A percentile compares a stretch with the other conserved stretches of the same genome.
These are phyloP conservation scores for Bonia amplexicaulis DNA, from an alignment of 176 grass and related monocot genomes.

Conservation along the genomic window DNA sequence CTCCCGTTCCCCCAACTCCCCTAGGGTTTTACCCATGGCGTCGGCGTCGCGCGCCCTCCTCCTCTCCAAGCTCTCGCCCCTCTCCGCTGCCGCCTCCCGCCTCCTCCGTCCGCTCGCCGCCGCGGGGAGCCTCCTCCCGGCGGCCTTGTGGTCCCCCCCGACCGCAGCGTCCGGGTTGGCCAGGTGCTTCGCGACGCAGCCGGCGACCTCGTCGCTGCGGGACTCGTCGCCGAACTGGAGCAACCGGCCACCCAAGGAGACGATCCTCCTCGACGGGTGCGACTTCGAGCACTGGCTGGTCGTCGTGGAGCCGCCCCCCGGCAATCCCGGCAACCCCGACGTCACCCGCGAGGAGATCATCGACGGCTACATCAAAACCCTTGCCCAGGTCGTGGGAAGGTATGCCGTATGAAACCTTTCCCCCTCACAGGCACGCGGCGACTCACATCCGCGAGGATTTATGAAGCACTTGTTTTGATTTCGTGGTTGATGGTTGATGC, in stretches of 20 bases:
- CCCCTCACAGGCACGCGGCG: too few relatives aligned
- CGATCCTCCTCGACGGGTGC: conserved; percentile 74
- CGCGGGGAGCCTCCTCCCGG: background rate
- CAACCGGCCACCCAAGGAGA: conserved; percentile 80
- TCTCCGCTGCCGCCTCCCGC: background rate
- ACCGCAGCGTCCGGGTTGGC: background rate
- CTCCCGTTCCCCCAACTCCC: too few relatives aligned
- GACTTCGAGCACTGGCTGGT: conserved; percentile 96
- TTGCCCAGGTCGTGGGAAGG: conserved; percentile 67
- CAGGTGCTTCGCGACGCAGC: conserved; percentile 48
- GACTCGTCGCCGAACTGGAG: conserved; percentile 72
- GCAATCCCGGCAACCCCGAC: conserved; percentile 43
- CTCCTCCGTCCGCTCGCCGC: conserved; percentile 24
- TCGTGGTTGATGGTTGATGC: too few relatives aligned
- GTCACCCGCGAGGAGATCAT: conserved; percentile 77
- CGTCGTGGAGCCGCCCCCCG: conserved; percentile 68
- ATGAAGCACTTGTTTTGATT: too few relatives aligned
- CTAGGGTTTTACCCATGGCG: conserved; percentile 17
- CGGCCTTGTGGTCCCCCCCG: background rate
- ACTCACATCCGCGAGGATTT: too few relatives aligned
- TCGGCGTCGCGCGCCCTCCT: conserved; percentile 23
- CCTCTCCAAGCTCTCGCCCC: background rate
- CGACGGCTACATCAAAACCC: conserved; percentile 81
- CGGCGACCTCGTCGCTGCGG: conserved; percentile 55
- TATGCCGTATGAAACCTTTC: background rate